Base-by-base conservation (phyloP, 306 rosid species). In the Vigna angularis region DNA sequence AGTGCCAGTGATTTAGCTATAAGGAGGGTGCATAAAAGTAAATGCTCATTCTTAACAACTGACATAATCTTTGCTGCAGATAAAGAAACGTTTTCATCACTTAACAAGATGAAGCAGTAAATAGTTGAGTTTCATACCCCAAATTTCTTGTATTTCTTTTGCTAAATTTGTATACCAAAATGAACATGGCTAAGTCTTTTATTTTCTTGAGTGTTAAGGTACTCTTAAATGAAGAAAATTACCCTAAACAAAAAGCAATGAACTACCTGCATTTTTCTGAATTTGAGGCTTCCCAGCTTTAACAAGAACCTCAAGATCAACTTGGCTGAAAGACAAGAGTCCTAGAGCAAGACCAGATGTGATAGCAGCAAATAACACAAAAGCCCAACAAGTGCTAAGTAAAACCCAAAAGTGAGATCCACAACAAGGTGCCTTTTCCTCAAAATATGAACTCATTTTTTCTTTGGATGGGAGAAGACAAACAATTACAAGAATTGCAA, bases 221-320 rank as follows among this genome's bases (percentile, higher is more conserved):
- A 22, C 30, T 66, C 18, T 42, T 53, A 4, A 51, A 75, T 66
- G 72, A 68, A 58, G 50, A 64, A 67, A 48, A 66, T 18, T 3
- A 32, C 34, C 20, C 68, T 38, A 70, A 49, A 24, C 28, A 48
- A 9, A 42, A 42, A 32, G 9, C 9, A 47, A 20, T 64, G 4
- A 69, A 18, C 16, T 71, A 84, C 85, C 85, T 72, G 93, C 91
- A 83, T 90, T 81, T 78, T 84, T 92, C 76, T 82, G 85, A 73
- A 74, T 83, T 24, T 87, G 80, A 48, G 90, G 90, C 66, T 86
- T 72, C 5, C 97, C 91, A 12, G 93, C 83, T 77, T 78, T 85
- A 66, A 79, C 80, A 79, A 92, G 89, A 59, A 92, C 93, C 85
- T 90, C 95, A 6, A 92, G 93, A 83, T 92, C 93, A 80, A 90